Percentiles rank a stretch among this genome's conserved stretches.
Conservation (phyloP, 768 basidiomycete species). For the Phanerochaete carnosa region DNA sequence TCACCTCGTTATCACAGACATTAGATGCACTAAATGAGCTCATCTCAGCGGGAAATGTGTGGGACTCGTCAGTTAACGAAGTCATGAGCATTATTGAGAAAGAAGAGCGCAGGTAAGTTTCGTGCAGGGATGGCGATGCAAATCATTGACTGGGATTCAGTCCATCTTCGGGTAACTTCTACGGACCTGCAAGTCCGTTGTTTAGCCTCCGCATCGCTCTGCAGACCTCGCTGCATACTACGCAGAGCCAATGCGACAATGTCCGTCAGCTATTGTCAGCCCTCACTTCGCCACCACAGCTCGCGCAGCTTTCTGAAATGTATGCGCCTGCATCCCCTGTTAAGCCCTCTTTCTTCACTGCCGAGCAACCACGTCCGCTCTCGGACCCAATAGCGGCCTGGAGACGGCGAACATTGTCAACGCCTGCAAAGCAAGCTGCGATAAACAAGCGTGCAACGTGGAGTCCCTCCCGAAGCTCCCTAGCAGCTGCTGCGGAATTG, state of each 20-base stretch:
- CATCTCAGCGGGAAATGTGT: conserved; percentile 60
- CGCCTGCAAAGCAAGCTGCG: conserved; percentile 15
- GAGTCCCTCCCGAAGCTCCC: conserved; percentile 63
- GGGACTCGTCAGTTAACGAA: conserved; percentile 75
- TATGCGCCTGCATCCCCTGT: conserved; percentile 76
- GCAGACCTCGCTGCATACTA: conserved; percentile 69
- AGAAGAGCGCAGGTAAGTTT: conserved; percentile 61
- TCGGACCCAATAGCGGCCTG: conserved; percentile 31
- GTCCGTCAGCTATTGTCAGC: conserved; percentile 77
- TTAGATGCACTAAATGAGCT: conserved; percentile 65
- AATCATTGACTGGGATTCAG: neutral
- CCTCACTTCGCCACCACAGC: conserved; percentile 64
- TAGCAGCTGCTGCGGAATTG: conserved; percentile 46
- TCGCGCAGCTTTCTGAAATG: conserved; percentile 84
- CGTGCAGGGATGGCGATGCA: neutral
- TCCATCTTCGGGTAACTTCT: conserved; percentile 27
- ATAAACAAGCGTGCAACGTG: conserved; percentile 64
- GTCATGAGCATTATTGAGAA: conserved; percentile 61
- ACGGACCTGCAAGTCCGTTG: conserved; percentile 41
- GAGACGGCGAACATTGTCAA: conserved; percentile 26
- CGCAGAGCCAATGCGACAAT: conserved; percentile 78
- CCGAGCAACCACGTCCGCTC: conserved; percentile 38
- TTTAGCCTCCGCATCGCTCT: conserved; percentile 65
- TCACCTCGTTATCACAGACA: conserved; percentile 41
- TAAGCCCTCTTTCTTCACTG: conserved; percentile 26